Evolutionary conservation across 2,329 filamentous ascomycete genomes (phyloP), one percentile per base, ranked within the genome.

Genomic region (Epichloe baconii): DNA sequence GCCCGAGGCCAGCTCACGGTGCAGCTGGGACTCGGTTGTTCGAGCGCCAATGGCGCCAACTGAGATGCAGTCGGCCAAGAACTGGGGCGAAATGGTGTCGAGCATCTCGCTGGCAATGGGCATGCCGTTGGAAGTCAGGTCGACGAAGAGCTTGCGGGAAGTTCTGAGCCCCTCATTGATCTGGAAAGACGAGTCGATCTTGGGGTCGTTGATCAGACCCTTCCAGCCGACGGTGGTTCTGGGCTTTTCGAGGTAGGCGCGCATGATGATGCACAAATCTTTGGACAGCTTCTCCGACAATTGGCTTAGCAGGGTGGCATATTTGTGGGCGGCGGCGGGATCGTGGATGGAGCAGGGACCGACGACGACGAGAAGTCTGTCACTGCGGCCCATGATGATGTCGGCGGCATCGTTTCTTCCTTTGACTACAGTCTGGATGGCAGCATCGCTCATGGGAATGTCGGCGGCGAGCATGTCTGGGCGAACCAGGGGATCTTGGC

Each of bases 141-240:
- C 90, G 61, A 85, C 82, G 74, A 96, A 98, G 65, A 98, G 78
- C 72, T 95, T 85, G 61, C 93, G 80, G n/a, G 87, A 91, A 52
- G 95, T 82, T 34, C 88, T 82, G 52, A 98, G 79, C 49, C 93
- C 78, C 78, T 97, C 97, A 82, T 98, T 98, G 76, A 98, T 98
- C 74, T 95, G 82, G 84, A 86, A 98, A 64, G 85, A 93, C 68
- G 93, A 85, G 69, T 98, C 88, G 67, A 98, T 95, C 63, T 97
- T 90, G 2, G 93, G 93, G 69, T 98, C 93, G 71, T 98, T 98
- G 78, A 98, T 96, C 68, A 98, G 77, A 49, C 93, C 93, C 74
- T 98, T 98, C 93, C 93, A 98, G 66, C 93, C 93, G 47, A 98
- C 90, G 0, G 93, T 98, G 47, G 93, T 98, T 55, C 93, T 85